These are phyloP conservation scores for Ophiostoma ips DNA, from an alignment of 2,329 filamentous ascomycete genomes.

Conservation along the genomic window DNA sequence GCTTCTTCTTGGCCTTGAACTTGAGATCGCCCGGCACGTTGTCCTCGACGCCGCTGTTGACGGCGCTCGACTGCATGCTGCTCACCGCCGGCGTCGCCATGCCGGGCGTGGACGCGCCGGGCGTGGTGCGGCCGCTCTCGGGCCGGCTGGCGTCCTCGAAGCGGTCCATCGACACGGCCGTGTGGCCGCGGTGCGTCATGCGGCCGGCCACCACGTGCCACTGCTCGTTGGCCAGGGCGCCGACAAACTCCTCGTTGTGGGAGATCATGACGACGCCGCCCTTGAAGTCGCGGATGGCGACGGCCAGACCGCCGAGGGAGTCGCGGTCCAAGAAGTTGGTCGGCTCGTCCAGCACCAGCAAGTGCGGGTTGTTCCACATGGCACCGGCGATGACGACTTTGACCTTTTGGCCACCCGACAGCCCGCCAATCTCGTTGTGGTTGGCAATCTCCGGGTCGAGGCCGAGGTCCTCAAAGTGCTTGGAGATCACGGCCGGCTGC, in stretches of 20 bases:
- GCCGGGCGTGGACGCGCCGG: slow-evolving; percentile 31
- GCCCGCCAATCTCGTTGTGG: slow-evolving; percentile 92
- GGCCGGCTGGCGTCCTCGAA: slow-evolving; percentile 67
- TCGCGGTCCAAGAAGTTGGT: slow-evolving; percentile 99
- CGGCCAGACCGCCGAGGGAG: slow-evolving; percentile 89
- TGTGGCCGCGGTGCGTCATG: slow-evolving; percentile 69
- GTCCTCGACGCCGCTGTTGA: slow-evolving; percentile 76
- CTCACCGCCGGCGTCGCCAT: slow-evolving; percentile 24
- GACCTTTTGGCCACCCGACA: slow-evolving; percentile 96
- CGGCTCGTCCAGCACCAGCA: slow-evolving; percentile 93
- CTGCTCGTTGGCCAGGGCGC: slow-evolving; percentile 88
- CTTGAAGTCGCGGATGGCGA: slow-evolving; percentile 95
- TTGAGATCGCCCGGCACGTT: slow-evolving; percentile 50
- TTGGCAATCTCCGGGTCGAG: slow-evolving; percentile 96
- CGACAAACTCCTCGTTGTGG: slow-evolving; percentile 98
- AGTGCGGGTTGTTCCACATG: slow-evolving; percentile 98
- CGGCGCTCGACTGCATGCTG: slow-evolving; percentile 47
- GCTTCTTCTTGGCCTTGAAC: slow-evolving; percentile 87
- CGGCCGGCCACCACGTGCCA: slow-evolving; percentile 86
- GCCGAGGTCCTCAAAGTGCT: slow-evolving; percentile 96
- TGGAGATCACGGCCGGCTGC: slow-evolving; percentile 83
- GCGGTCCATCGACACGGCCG: slow-evolving; percentile 60
- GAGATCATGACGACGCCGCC: slow-evolving; percentile 98
- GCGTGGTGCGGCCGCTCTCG: slow-evolving; percentile 27
- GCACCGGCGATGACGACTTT: slow-evolving; percentile 94